A percentile compares a stretch with the other conserved stretches of the same genome.
These are phyloP conservation scores for Xenoacremonium recifei DNA, from an alignment of 2,329 filamentous ascomycete species.

Conservation along the genomic window DNA sequence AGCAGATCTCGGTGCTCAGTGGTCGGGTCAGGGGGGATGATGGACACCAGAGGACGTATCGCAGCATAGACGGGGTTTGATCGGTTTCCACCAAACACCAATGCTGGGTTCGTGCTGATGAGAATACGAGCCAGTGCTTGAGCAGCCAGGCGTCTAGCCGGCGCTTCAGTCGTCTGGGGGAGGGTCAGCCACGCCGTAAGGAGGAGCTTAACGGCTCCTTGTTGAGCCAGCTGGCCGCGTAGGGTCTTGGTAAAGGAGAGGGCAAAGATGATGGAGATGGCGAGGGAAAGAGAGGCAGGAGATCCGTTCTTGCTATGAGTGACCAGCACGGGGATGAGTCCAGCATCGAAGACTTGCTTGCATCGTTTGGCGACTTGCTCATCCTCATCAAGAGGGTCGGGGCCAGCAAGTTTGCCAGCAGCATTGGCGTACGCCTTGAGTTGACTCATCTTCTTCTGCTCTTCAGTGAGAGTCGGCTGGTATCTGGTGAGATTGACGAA, in stretches of 20 bases:
- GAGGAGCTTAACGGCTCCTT: constrained; percentile 87
- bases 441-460: constrained; percentile 88
- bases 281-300: constrained; percentile 66
- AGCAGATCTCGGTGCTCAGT: constrained; percentile 73
- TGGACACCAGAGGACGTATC: constrained; percentile 75
- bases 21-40: constrained; percentile 65
- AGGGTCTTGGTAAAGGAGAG: constrained; percentile 72
- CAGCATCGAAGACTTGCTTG: constrained; percentile 73
- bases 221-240: constrained; percentile 80
- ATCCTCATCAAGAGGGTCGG: constrained; percentile 72
- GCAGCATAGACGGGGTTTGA: constrained; percentile 73
- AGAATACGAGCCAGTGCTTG: constrained; percentile 83
- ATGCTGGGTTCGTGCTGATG: constrained; percentile 79
- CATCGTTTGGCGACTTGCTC: constrained; percentile 74
- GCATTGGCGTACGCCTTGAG: constrained; percentile 93
- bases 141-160: constrained; percentile 59
- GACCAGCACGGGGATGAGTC: constrained; percentile 74
- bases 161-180: constrained; percentile 44
- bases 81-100: constrained; percentile 79
- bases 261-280: constrained; percentile 73
- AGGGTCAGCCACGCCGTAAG: constrained; percentile 68
- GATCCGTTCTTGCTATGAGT: constrained; percentile 73
- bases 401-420: constrained; percentile 60
- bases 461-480: constrained; percentile 74
- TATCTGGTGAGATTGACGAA: constrained; percentile 84